phyloP scores from a whole-genome alignment of 257 asterid genomes.

The Scutellaria minor region DNA sequence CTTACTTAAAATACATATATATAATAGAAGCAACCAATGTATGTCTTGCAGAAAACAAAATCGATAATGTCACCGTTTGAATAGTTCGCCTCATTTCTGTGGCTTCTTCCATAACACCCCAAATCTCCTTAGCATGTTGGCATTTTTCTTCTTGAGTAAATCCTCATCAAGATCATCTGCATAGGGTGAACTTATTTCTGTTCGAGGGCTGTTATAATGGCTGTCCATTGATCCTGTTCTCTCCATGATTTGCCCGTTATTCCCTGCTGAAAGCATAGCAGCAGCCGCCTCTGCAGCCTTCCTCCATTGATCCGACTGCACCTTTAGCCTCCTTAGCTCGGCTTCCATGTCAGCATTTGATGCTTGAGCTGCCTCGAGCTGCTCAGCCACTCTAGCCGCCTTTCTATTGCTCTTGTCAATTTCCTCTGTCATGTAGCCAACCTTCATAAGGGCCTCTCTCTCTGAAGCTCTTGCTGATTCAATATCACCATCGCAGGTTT shows the following conservation, averaged over 20 bases:
- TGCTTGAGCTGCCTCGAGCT: constrained; percentile 70
- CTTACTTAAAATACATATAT: constrained; percentile 5
- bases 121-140: constrained; percentile 73
- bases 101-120: constrained; percentile 93
- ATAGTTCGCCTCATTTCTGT: constrained; percentile 47
- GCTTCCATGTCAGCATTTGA: constrained; percentile 80
- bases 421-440: constrained; percentile 62
- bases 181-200: constrained; percentile 61
- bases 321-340: constrained; percentile 73
- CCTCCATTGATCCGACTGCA: constrained; percentile 98
- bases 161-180: constrained; percentile 76
- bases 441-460: constrained; percentile 65
- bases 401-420: constrained; percentile 61
- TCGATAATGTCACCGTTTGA: not conserved
- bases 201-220: constrained; percentile 53
- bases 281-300: constrained; percentile 99
- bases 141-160: constrained; percentile 74
- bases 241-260: constrained; percentile 70
- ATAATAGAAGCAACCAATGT: constrained; percentile 2
- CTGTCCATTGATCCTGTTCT: constrained; percentile 84
- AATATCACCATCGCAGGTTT: constrained; percentile 41
- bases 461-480: constrained; percentile 63
- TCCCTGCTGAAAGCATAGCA: constrained; percentile 75
- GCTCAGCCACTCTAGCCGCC: constrained; percentile 59
- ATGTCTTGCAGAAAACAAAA: not conserved